Base-by-base conservation (phyloP, 352 stramenopile species). In the Blastocystis hominis region DNA sequence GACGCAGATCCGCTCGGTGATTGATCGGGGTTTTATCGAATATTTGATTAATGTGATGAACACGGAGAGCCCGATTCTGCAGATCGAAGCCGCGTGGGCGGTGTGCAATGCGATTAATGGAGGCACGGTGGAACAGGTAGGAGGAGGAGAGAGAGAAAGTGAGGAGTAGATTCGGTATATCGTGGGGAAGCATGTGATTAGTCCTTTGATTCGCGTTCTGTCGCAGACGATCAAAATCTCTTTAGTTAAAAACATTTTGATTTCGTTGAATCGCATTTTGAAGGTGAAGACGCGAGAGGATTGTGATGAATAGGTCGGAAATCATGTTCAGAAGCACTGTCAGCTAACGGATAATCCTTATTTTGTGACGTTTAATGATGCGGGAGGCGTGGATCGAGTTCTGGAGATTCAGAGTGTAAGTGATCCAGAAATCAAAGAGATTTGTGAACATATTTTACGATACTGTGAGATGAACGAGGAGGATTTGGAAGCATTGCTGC, bases 1-100 rank as follows among this genome's bases (percentile, higher is more conserved):
- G 91, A 94, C 98, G 88, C 97, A 99, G 92, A 99, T 99, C 42
- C 59, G 30, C 30, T 13, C 40, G 7, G 72, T 84, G 20, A 84
- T 84, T 36, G 42, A 66, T 20, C 44, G 36, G 34, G 72, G 72
- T 20, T 84, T 84, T 34, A 84, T 84, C 36, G 17, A 24, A 5
- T 69, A 84, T 61, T 53, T 64, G 20, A 42, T 80, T 20, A 64
- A 38, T 42, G 50, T 80, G 17, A 47, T 54, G 17, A 80, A 64
- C 34, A 80, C 20, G 36, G 70, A 80, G 17, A 62, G 50, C 9
- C 42, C 44, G 30, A 47, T 80, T 6, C 53, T 80, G 24, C 50
- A 68, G 44, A 84, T 42, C 7, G 72, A 84, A 24, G 72, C 72
- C 1, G 24, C 62, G 0, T 84, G 50, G 30, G 72, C 30, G 24